A percentile compares a stretch with the other conserved stretches of the same genome.
These are phyloP conservation scores for Ogataea hybrid DNA, from an alignment of 1,139 yeast species.

Conservation along the genomic window DNA sequence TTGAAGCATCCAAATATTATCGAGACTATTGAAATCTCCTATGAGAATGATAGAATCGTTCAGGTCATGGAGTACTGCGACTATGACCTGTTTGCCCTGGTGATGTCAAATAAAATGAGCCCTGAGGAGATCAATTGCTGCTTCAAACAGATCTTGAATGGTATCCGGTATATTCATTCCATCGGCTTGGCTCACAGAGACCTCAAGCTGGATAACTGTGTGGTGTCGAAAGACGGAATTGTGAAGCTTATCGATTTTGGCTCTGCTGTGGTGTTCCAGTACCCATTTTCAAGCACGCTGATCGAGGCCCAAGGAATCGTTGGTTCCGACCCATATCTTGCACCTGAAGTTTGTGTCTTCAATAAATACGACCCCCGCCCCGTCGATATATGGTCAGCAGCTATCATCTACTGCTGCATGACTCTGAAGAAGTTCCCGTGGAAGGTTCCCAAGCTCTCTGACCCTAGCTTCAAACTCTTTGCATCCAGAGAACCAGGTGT, in stretches of 20 bases:
- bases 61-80: constrained; percentile 99
- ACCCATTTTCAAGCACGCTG: constrained; percentile 79
- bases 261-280: constrained; percentile 89
- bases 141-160: constrained; percentile 80
- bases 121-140: constrained; percentile 85
- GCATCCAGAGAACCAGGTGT: constrained; percentile 46
- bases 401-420: constrained; percentile 96
- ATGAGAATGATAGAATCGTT: constrained; percentile 80
- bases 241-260: constrained; percentile 95
- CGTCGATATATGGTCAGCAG: constrained; percentile 94
- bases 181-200: constrained; percentile 96
- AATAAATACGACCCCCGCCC: constrained; percentile 87
- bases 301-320: constrained; percentile 91
- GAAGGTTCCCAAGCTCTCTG: constrained; percentile 90
- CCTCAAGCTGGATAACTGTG: constrained; percentile 92
- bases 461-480: constrained; percentile 76
- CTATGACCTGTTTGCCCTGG: constrained; percentile 93
- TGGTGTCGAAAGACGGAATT: constrained; percentile 80
- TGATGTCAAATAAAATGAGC: constrained; percentile 94
- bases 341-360: constrained; percentile 86
- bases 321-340: constrained; percentile 97
- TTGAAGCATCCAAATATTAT: constrained; percentile 91
- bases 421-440: constrained; percentile 92
- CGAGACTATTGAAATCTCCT: constrained; percentile 88
- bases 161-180: constrained; percentile 79